These are phyloP conservation scores for Argentina anserina DNA, from an alignment of 306 rosid species.

Conservation along the genomic window DNA sequence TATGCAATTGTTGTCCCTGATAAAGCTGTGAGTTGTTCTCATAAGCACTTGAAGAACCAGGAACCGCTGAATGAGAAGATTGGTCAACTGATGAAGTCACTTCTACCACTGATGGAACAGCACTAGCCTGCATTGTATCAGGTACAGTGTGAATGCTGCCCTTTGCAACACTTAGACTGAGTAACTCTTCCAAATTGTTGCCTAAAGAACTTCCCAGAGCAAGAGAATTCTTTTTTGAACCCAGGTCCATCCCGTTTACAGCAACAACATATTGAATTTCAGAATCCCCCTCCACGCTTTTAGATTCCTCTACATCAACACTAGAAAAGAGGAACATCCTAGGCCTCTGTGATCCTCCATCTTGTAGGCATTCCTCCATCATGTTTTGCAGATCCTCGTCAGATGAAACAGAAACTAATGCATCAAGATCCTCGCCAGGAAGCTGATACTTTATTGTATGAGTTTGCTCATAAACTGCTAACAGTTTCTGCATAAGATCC, in stretches of 20 bases:
- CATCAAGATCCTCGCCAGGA: constrained; percentile 96
- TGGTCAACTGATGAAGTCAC: constrained; percentile 38
- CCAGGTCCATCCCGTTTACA: constrained; percentile 66
- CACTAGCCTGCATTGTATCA: constrained; percentile 39
- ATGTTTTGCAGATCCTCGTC: constrained; percentile 87
- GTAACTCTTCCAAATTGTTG: constrained; percentile 59
- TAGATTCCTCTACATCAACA: constrained; percentile 69
- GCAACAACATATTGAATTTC: constrained; percentile 80
- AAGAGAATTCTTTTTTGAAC: constrained; percentile 57
- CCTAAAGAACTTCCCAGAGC: constrained; percentile 46
- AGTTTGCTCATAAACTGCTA: constrained; percentile 47
- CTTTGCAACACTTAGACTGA: constrained; percentile 46
- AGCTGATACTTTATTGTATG: constrained; percentile 76
- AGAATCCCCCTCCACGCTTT: constrained; percentile 61
- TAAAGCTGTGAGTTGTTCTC: constrained; percentile 42
- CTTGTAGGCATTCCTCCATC: constrained; percentile 78
- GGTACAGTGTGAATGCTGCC: constrained; percentile 33
- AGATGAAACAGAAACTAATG: constrained; percentile 75
- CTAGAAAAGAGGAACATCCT: constrained; percentile 69
- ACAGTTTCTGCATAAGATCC: constrained; percentile 62
- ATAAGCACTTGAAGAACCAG: constrained; percentile 45
- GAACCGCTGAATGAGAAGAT: constrained; percentile 42
- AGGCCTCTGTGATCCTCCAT: constrained; percentile 58
- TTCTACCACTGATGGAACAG: constrained; percentile 37
- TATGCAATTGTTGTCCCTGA: constrained; percentile 38